These are phyloP conservation scores for Pyrus bretschneideri DNA, from an alignment of 306 rosid genomes.

Conservation along the genomic window DNA sequence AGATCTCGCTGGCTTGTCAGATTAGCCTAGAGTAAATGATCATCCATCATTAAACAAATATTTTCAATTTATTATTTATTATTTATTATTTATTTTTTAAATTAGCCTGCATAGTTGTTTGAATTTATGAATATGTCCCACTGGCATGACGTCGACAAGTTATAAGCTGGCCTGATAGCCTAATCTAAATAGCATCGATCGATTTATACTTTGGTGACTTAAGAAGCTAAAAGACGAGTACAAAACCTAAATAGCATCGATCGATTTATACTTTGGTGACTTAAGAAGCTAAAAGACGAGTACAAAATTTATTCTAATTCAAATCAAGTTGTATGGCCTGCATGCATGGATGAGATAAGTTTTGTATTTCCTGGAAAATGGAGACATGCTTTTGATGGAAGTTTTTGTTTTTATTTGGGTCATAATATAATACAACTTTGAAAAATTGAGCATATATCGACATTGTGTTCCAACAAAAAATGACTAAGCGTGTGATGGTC, in stretches of 20 bases:
- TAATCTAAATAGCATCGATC: not conserved
- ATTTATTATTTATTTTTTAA: not conserved
- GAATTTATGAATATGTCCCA: not conserved
- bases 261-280: no score
- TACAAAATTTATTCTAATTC: not conserved
- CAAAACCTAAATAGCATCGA: not conserved
- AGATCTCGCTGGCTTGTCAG: conserved; percentile 24
- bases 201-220: no score
- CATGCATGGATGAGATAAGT: not conserved
- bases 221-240: no score
- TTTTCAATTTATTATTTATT: not conserved
- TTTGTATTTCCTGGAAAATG: not conserved
- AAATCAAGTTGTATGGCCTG: not conserved
- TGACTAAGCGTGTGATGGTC: no score
- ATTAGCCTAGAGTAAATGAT: not conserved
- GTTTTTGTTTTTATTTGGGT: not conserved
- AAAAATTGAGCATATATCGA: no score
- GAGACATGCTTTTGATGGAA: not conserved
- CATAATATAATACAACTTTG: no score
- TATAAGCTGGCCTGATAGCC: not conserved
- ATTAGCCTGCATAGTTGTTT: not conserved
- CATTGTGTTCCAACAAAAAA: no score
- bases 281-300: no score
- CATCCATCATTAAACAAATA: not conserved
- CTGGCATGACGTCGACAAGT: not conserved